A percentile compares a stretch with the other conserved stretches of the same genome.
phyloP scores from a whole-genome alignment of 2,329 filamentous ascomycete genomes.

The Penicillium hordei region DNA sequence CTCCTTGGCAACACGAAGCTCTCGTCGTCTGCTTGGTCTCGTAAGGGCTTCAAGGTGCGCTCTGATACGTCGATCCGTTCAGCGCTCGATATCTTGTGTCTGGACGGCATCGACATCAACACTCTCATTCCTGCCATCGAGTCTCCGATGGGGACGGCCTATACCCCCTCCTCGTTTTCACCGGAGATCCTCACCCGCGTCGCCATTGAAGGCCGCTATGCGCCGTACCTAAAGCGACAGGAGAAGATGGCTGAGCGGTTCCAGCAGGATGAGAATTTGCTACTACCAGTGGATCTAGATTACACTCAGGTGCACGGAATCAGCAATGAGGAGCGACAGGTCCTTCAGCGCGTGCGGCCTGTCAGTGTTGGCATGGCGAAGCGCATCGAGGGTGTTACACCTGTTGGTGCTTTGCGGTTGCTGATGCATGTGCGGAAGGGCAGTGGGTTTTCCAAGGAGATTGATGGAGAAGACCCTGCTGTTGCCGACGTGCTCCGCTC shows the following conservation, averaged over 20 bases:
- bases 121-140: slow-evolving; percentile 58
- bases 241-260: slow-evolving; percentile 65
- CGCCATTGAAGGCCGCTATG: slow-evolving; percentile 79
- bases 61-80: slow-evolving; percentile 66
- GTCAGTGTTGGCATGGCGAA: slow-evolving; percentile 87
- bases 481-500: slow-evolving; percentile 15
- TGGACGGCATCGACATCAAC: slow-evolving; percentile 60
- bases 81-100: slow-evolving; percentile 76
- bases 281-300: slow-evolving; percentile 71
- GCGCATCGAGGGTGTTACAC: slow-evolving; percentile 72
- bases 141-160: slow-evolving; percentile 27
- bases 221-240: slow-evolving; percentile 79
- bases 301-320: slow-evolving; percentile 73
- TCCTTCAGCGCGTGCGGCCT: slow-evolving; percentile 69
- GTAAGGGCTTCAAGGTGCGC: slow-evolving; percentile 67
- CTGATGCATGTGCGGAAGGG: slow-evolving; percentile 43
- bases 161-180: slow-evolving; percentile 53
- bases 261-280: slow-evolving; percentile 71
- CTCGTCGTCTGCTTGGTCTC: slow-evolving; percentile 65
- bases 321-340: slow-evolving; percentile 73
- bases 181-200: slow-evolving; percentile 66
- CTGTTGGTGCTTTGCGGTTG: slow-evolving; percentile 46
- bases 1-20: slow-evolving; percentile 60
- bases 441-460: slow-evolving; percentile 18
- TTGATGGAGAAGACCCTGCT: slow-evolving; percentile 11